phyloP scores from a whole-genome alignment of 2,329 filamentous ascomycete genomes.

The Rugonectria rugulosa region DNA sequence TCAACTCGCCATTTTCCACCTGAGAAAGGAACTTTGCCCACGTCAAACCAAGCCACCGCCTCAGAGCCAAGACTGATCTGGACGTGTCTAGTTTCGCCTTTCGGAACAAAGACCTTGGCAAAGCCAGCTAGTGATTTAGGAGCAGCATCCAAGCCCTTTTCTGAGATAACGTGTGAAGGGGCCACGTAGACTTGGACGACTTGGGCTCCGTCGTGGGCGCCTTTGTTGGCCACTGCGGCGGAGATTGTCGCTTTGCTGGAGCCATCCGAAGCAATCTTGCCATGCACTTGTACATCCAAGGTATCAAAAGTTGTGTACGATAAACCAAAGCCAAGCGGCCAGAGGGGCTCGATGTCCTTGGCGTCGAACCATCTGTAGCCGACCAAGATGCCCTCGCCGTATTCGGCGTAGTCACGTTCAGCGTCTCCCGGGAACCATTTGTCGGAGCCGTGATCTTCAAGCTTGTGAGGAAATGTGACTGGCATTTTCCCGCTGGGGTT shows the following conservation, averaged over 20 bases:
- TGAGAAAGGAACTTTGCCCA: neutral
- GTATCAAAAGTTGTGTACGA: neutral
- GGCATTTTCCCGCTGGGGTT: neutral
- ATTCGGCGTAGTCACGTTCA: slow-evolving; percentile 1
- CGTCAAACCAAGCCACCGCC: neutral
- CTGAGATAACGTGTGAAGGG: neutral
- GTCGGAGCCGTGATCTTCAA: neutral
- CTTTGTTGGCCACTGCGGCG: neutral
- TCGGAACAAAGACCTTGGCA: neutral
- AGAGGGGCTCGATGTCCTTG: neutral
- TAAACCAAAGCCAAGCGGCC: slow-evolving; percentile 1
- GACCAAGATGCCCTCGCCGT: slow-evolving; percentile 1
- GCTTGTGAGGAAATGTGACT: neutral
- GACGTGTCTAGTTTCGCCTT: neutral
- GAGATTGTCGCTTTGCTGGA: neutral
- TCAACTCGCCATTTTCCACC: neutral
- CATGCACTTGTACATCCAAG: neutral
- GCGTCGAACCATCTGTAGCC: slow-evolving; percentile 8
- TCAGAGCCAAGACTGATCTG: neutral
- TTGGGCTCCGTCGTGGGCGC: neutral
- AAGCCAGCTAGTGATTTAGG: neutral
- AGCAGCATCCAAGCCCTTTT: neutral
- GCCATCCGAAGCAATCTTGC: neutral
- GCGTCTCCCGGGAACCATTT: neutral
- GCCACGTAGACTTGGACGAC: neutral